Evolutionary conservation across 441 rosid species (phyloP).

Genomic region (Metrosideros polymorpha): DNA sequence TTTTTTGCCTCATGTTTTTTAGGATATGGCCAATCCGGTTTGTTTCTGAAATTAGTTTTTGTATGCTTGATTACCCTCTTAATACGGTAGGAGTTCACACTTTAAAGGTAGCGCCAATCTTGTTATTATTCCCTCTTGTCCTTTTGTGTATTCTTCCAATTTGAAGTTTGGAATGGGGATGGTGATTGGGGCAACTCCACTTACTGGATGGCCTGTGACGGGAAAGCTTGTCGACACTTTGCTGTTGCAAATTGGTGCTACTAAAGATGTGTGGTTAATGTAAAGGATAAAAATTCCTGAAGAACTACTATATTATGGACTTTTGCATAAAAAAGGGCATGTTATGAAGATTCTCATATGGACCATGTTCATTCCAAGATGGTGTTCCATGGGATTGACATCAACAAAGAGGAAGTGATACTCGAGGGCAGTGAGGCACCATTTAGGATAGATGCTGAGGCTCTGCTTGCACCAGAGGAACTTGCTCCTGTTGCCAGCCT

Average conservation of each 20-base stretch:
- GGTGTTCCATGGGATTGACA: conserved; percentile 72
- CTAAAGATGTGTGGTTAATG: not conserved
- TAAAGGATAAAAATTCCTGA: not conserved
- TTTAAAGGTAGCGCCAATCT: not conserved
- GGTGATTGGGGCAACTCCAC: not conserved
- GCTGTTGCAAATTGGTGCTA: not conserved
- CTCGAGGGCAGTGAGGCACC: conserved; percentile 99
- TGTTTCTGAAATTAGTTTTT: not conserved
- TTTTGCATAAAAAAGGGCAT: not conserved
- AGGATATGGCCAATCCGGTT: not conserved
- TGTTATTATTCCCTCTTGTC: not conserved
- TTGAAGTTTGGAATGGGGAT: not conserved
- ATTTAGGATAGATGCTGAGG: conserved; percentile 70
- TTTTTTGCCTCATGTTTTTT: not conserved
- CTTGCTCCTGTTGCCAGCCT: conserved; percentile 70
- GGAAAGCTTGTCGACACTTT: not conserved
- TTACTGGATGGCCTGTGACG: not conserved
- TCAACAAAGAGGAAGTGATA: conserved; percentile 64
- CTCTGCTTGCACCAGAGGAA: conserved; percentile 66
- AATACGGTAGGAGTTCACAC: not conserved
- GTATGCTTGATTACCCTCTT: not conserved
- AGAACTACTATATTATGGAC: not conserved
- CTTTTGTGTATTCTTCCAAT: not conserved
- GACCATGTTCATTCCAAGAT: conserved; percentile 31
- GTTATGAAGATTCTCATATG: not conserved